Conservation (phyloP, 768 basidiomycete genomes). For the Lactifluus pinguis region DNA sequence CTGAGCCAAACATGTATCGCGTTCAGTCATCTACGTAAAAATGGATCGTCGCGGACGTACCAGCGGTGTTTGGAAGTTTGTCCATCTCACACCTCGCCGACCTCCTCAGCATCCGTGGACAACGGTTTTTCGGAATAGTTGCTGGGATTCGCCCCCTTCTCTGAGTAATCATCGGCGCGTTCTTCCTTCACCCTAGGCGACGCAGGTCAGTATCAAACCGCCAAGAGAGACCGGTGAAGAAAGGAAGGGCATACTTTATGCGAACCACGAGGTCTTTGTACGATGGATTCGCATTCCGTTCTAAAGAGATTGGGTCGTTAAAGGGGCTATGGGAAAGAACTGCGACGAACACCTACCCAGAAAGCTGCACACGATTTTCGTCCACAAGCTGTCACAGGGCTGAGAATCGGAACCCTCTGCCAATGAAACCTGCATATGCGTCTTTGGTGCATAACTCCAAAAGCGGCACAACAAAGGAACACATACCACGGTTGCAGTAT, state of each 20-base stretch:
- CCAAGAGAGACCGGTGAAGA: too few species aligned
- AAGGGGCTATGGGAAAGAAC: neutral
- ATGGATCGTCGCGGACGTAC: constrained; percentile 2
- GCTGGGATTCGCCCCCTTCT: neutral
- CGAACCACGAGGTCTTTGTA: constrained; percentile 18
- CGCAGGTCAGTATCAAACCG: neutral
- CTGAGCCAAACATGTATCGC: constrained; percentile 9
- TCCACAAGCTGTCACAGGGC: constrained; percentile 18
- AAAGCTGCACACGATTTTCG: constrained; percentile 5
- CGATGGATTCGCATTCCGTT: constrained; percentile 8
- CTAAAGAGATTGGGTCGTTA: neutral
- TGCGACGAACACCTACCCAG: neutral
- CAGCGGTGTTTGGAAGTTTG: constrained; percentile 18
- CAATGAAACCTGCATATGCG: constrained; percentile 11
- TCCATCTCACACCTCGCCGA: constrained; percentile 10
- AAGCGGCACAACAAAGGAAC: neutral
- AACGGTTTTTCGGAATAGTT: neutral
- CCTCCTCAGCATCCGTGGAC: neutral
- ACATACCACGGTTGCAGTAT: constrained; percentile 3
- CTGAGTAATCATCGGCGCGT: neutral
- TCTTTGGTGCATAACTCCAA: too few species aligned
- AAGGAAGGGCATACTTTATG: constrained; percentile 7
- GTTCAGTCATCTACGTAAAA: neutral
- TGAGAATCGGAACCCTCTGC: constrained; percentile 21
- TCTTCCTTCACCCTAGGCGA: neutral